Evolutionary conservation across 2,329 filamentous ascomycete genomes (phyloP), one percentile per base, ranked within the genome.

Genomic region (Sarocladium strictum): DNA sequence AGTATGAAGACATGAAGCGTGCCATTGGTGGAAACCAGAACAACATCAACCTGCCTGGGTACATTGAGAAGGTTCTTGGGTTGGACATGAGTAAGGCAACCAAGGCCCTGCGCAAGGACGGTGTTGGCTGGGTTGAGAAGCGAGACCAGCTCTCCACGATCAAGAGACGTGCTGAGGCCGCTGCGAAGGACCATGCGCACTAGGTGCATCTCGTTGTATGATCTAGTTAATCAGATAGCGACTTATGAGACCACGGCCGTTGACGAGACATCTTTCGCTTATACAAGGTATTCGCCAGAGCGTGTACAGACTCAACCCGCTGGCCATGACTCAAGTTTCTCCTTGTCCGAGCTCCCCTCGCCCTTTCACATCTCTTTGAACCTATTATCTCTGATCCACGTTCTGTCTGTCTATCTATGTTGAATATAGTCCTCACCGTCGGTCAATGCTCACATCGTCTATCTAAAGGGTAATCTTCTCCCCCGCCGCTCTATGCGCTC

Each of bases 1-100:
- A 45, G 21, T 33, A 19, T 41, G 23, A 33, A 3, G 55, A 43
- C n/a, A 53, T 62, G 56, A 58, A 57, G 54, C 54, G 54, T 26
- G 54, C 56, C n/a, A 57, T 65, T 27, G 61, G 62, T 14, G 50
- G 50, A 5, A 62, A 61, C 58, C 58, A 58, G 43, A 57, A 65
- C 57, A 65, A 65, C 57, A 65, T 56, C 21, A 59, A 63, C 55
- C 57, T 65, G 14, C 60, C 64, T 15, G 54, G 37, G 21, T 64
- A 65, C 52, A 56, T 65, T 15, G 62, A 62, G 49, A 55, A 58
- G 47, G 60, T 56, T 9, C 60, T 65, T 3, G 59, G 58, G 14
- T 35, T 66, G 17, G 57, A 57, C 52, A 54, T 65, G 55, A 38
- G 50, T 10, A 55, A 60, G 23, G 58, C 58, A 12, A 66, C 63